Conservation (phyloP, 2,329 filamentous ascomycete species). For the Geosmithia morbida region DNA sequence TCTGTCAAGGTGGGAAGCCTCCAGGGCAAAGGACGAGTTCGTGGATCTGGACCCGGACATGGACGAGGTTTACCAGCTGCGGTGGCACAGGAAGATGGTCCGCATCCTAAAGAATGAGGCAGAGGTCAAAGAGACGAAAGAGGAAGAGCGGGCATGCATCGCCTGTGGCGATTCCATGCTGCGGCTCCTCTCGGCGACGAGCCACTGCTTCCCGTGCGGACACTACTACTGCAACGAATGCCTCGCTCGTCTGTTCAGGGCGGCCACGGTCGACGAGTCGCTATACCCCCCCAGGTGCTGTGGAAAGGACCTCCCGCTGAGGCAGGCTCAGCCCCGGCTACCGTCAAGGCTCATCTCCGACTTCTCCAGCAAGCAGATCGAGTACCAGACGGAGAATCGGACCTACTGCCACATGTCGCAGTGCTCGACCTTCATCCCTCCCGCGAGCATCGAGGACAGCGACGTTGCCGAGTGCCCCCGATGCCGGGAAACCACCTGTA, state of each 20-base stretch:
- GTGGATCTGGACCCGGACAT: too few species aligned
- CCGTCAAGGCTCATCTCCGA: constrained; percentile 12
- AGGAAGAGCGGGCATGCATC: neutral
- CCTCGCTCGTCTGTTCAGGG: constrained; percentile 25
- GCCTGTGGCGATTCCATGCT: neutral
- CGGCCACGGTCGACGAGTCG: constrained; percentile 29
- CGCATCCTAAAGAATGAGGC: too few species aligned
- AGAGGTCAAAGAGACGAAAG: too few species aligned
- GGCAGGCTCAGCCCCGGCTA: constrained; percentile 19
- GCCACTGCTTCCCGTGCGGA: constrained; percentile 2
- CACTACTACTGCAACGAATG: constrained; percentile 39
- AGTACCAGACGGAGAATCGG: constrained; percentile 29
- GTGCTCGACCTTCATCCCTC: constrained; percentile 2
- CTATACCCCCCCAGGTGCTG: constrained; percentile 44
- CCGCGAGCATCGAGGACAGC: constrained; percentile 9
- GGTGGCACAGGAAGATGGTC: too few species aligned
- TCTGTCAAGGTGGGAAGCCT: too few species aligned
- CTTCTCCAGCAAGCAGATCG: constrained; percentile 29
- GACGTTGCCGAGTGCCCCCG: constrained; percentile 23
- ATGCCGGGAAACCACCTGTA: constrained; percentile 32
- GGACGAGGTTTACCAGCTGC: too few species aligned
- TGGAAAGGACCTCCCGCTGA: constrained; percentile 21
- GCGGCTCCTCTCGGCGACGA: neutral
- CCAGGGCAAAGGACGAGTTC: too few species aligned
- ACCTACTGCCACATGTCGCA: constrained; percentile 30